A percentile compares a stretch with the other conserved stretches of the same genome.
Evolutionary conservation across 2,329 filamentous ascomycete genomes (phyloP).

Genomic region (Colletotrichum sp.): DNA sequence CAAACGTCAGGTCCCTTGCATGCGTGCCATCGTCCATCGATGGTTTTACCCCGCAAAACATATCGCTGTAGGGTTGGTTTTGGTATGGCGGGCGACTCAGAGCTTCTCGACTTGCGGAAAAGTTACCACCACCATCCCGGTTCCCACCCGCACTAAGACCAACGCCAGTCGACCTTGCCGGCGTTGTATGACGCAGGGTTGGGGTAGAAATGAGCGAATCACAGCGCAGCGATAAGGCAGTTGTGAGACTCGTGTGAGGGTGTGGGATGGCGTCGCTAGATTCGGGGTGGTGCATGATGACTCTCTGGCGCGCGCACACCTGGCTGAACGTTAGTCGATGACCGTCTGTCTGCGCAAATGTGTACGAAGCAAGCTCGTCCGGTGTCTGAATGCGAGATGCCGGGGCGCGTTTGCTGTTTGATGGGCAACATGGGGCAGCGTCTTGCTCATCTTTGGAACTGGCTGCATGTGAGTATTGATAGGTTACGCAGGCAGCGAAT

Average conservation of each 20-base stretch:
- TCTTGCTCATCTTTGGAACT: background rate
- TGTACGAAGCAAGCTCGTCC: background rate
- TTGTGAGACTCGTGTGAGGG: slow-evolving; percentile 2
- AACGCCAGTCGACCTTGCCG: slow-evolving; percentile 6
- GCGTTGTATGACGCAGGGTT: slow-evolving; percentile 14
- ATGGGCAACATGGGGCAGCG: background rate
- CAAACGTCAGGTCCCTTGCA: background rate
- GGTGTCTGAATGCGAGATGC: background rate
- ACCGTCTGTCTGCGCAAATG: background rate
- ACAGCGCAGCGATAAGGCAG: slow-evolving; percentile 10
- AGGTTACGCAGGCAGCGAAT: background rate
- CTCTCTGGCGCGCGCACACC: background rate
- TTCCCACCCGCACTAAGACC: slow-evolving; percentile 3
- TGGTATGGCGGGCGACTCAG: slow-evolving; percentile 8
- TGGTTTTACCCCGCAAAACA: slow-evolving; percentile 18
- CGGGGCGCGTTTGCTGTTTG: background rate
- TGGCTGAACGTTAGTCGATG: background rate
- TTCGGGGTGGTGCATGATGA: slow-evolving; percentile 15
- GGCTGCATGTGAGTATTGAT: background rate
- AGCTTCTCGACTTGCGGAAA: background rate
- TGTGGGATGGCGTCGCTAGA: slow-evolving; percentile 11
- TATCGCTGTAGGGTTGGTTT: background rate
- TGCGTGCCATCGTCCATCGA: background rate
- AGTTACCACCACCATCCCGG: slow-evolving; percentile 5
- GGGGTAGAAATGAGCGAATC: slow-evolving; percentile 6